Conservation (phyloP, 2,329 filamentous ascomycete genomes). For the Diplodia corticola region DNA sequence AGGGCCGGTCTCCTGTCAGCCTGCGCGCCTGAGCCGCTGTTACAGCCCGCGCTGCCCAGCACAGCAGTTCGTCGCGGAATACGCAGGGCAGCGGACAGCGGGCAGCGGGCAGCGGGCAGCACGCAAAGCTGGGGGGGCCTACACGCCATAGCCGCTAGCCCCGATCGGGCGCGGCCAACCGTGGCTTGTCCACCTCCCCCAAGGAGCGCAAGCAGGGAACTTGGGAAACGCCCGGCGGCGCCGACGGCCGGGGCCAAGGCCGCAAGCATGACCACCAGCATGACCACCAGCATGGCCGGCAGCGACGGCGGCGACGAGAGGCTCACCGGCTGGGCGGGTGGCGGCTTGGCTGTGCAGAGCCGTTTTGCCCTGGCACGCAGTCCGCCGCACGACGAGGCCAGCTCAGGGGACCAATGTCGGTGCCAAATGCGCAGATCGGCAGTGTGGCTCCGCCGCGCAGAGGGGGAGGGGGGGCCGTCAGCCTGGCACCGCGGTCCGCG, state of each 20-base stretch:
- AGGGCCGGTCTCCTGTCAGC: neutral
- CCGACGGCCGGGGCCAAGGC: neutral
- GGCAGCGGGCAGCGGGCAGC: conserved; percentile 8
- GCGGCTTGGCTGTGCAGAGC: neutral
- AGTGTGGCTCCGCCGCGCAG: neutral
- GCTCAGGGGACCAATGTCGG: conserved; percentile 6
- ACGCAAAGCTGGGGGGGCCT: conserved; percentile 15
- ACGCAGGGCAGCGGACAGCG: conserved; percentile 1
- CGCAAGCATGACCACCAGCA: neutral
- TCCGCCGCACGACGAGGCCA: conserved; percentile 5
- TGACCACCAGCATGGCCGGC: neutral
- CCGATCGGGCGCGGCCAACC: neutral
- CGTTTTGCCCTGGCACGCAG: conserved; percentile 3
- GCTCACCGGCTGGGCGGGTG: neutral
- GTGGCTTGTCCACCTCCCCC: neutral
- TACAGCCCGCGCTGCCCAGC: neutral
- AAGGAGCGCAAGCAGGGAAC: neutral
- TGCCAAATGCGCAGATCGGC: conserved; percentile 3
- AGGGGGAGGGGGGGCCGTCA: neutral
- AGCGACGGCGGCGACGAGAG: neutral
- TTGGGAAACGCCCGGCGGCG: conserved; percentile 2
- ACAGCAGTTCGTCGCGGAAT: neutral
- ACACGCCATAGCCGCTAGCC: conserved; percentile 13
- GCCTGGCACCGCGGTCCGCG: neutral
- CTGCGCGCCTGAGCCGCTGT: neutral